phyloP scores from a whole-genome alignment of 2,329 filamentous ascomycete species.

The Bipolaris bicolor region DNA sequence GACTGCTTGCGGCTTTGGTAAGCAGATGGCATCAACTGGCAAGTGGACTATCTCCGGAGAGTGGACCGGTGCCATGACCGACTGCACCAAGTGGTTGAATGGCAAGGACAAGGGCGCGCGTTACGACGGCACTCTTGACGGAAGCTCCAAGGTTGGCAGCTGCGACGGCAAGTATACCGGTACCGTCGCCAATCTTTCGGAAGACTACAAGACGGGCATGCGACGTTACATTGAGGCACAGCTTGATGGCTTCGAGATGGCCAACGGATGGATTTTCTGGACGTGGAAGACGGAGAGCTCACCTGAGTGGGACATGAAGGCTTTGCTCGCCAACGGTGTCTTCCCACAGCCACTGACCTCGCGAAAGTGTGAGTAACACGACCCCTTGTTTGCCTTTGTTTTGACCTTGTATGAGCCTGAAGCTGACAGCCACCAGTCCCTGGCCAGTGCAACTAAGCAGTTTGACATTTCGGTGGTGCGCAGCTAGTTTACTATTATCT shows the following conservation, averaged over 20 bases:
- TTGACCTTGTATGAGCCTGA: slow-evolving; percentile 6
- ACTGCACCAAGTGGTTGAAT: slow-evolving; percentile 58
- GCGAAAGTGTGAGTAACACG: slow-evolving; percentile 45
- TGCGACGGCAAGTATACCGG: slow-evolving; percentile 55
- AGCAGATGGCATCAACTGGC: slow-evolving; percentile 53
- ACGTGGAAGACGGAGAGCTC: slow-evolving; percentile 58
- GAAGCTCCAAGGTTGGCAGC: slow-evolving; percentile 49
- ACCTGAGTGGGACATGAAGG: slow-evolving; percentile 58
- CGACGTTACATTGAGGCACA: slow-evolving; percentile 55
- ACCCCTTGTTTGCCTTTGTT: neutral
- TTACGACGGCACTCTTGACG: slow-evolving; percentile 52
- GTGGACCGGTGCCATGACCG: slow-evolving; percentile 56
- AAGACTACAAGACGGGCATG: slow-evolving; percentile 53
- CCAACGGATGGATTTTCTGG: slow-evolving; percentile 58
- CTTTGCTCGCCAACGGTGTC: slow-evolving; percentile 51
- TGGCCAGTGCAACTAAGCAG: slow-evolving; percentile 43
- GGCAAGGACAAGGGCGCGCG: slow-evolving; percentile 55
- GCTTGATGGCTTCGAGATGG: slow-evolving; percentile 56
- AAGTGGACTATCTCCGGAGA: slow-evolving; percentile 57
- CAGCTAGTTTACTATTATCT: slow-evolving; percentile 15
- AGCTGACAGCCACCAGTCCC: slow-evolving; percentile 33
- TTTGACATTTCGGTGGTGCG: slow-evolving; percentile 3
- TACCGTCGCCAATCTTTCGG: slow-evolving; percentile 50
- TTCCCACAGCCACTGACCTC: slow-evolving; percentile 56
- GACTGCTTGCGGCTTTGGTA: slow-evolving; percentile 54